Evolutionary conservation across 208 protist species (phyloP), one percentile per base, ranked within the genome.

Genomic region (Leishmania tropica): DNA sequence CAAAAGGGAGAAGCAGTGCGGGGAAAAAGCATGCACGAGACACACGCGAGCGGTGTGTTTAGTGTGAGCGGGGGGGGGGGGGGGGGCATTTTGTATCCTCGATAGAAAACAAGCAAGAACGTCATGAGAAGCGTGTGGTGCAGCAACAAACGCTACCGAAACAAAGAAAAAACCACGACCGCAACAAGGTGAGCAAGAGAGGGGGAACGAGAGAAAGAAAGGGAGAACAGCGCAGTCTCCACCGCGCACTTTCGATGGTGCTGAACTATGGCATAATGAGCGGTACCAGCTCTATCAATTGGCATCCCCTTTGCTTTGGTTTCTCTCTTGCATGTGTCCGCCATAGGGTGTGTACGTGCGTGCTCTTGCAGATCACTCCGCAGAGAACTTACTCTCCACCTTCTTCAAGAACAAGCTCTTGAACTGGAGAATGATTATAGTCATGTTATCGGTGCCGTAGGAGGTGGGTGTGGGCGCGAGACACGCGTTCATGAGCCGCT

Each of bases 371-470:
- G 48, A 21, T 67, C 80, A 76, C 56, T 85, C 77, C 28, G 72
- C 71, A 48, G 68, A 60, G 40, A 86, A 86, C 83, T 86, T 89
- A 47, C 77, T 87, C 74, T 96, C 93, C 53, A 96, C 87, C 73
- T 92, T 95, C 81, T 95, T 94, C 71, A 97, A 85, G 77, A 96
- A 95, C 35, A 86, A 88, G 83, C 92, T 96, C 85, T 98, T 97
- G 84, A 98, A 98, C 79, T 96, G 89, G 15, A 98, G 79, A 77
- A 98, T 94, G 35, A 97, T 93, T 56, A 96, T 87, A 19, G 94
- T 97, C 96, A 98, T 98, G 84, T 98, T 98, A 62, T 98, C 96
- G 24, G 92, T 97, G 13, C 96, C 96, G 80, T 92, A 89, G 58
- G 85, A 86, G 64, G 78, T 92, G 21, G 92, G 89, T 53, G 93